These are phyloP conservation scores for Peronosclerospora sorghi DNA, from an alignment of 352 stramenopile species.

Conservation along the genomic window DNA sequence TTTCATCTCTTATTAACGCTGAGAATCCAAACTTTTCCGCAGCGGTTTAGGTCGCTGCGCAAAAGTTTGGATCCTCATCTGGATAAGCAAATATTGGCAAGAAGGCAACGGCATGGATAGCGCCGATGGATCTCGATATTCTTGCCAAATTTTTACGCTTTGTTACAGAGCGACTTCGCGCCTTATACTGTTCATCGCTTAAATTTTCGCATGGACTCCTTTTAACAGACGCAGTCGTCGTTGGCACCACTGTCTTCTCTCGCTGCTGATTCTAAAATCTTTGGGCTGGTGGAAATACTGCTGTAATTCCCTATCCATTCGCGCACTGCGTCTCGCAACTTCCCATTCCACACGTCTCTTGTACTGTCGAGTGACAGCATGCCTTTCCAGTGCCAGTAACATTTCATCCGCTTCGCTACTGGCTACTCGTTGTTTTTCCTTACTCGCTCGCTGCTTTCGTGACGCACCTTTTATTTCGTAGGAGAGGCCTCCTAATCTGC, in stretches of 20 bases:
- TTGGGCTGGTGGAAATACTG: slow-evolving; percentile 29
- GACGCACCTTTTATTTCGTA: slow-evolving; percentile 27
- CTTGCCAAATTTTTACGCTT: too few species aligned
- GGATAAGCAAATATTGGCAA: slow-evolving; percentile 16
- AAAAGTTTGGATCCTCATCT: too few species aligned
- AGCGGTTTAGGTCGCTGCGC: slow-evolving; percentile 2
- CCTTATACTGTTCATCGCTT: slow-evolving; percentile 7
- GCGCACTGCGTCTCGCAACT: slow-evolving; percentile 53
- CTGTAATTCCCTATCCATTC: slow-evolving; percentile 49
- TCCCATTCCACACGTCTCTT: slow-evolving; percentile 53
- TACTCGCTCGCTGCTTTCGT: not conserved
- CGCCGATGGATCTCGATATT: not conserved
- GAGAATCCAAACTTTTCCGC: too few species aligned
- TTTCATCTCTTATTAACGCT: not conserved
- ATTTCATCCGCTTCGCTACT: slow-evolving; percentile 11
- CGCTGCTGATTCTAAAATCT: slow-evolving; percentile 49
- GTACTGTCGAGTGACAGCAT: slow-evolving; percentile 21
- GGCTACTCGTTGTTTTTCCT: slow-evolving; percentile 1
- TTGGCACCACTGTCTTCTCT: slow-evolving; percentile 4
- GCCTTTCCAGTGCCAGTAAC: slow-evolving; percentile 9
- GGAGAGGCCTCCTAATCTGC: slow-evolving; percentile 31
- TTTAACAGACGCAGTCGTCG: not conserved
- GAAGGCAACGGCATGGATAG: slow-evolving; percentile 9
- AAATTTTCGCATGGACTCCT: not conserved
- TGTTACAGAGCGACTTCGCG: not conserved